These are phyloP conservation scores for Xylariaceae sp. DNA, from an alignment of 2,329 filamentous ascomycete genomes.

Conservation along the genomic window DNA sequence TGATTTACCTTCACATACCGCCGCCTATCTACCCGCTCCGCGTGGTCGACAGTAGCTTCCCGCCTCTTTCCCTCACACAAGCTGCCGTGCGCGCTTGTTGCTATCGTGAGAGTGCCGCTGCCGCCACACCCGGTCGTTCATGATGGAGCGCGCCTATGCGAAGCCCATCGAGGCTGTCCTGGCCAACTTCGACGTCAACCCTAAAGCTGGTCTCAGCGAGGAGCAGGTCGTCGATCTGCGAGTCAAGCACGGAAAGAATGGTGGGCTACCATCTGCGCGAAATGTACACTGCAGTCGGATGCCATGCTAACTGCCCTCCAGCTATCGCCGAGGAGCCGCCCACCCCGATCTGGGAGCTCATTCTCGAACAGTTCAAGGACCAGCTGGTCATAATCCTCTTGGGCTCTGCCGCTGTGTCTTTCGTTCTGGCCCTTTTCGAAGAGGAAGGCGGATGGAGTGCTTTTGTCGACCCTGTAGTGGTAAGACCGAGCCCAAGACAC, in stretches of 20 bases:
- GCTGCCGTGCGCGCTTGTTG: too few relatives aligned
- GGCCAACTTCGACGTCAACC: conserved; percentile 48
- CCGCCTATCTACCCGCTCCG: too few relatives aligned
- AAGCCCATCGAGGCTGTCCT: conserved; percentile 52
- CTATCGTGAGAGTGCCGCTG: too few relatives aligned
- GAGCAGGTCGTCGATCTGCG: conserved; percentile 49
- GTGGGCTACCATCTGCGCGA: conserved; percentile 33
- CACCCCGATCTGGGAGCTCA: conserved; percentile 91
- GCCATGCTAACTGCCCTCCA: conserved; percentile 7
- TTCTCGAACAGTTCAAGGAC: conserved; percentile 98
- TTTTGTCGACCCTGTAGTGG: conserved; percentile 91
- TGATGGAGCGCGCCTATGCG: conserved; percentile 61
- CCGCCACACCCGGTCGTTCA: conserved; percentile 17
- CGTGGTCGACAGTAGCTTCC: too few relatives aligned
- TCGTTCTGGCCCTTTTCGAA: conserved; percentile 87
- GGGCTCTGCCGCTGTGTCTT: conserved; percentile 86
- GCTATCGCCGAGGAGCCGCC: conserved; percentile 79
- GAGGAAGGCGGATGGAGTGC: conserved; percentile 91
- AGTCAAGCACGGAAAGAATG: conserved; percentile 57
- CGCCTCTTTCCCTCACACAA: too few relatives aligned
- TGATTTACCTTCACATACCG: too few relatives aligned
- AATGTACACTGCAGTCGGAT: conserved; percentile 1
- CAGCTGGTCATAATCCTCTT: conserved; percentile 94
- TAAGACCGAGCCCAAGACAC: conserved; percentile 41
- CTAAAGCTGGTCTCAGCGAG: conserved; percentile 47